phyloP scores from a whole-genome alignment of 2,329 filamentous ascomycete species.

The Setomelanomma holmii region DNA sequence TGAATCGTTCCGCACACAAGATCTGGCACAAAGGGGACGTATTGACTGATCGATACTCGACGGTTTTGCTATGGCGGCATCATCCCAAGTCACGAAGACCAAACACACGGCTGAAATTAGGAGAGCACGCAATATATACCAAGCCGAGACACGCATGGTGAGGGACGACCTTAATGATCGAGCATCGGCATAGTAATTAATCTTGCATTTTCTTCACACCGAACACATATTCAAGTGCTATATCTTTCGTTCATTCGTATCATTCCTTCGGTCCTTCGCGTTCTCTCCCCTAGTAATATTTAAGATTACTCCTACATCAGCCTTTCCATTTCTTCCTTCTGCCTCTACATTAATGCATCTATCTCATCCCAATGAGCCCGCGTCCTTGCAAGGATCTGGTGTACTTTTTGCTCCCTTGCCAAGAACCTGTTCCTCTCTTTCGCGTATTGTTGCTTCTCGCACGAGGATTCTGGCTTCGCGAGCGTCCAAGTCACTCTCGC shows the following conservation, averaged over 20 bases:
- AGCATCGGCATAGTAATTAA: no score
- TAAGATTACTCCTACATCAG: neutral
- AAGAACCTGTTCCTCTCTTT: neutral
- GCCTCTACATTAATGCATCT: conserved; percentile 5
- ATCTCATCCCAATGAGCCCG: conserved; percentile 9
- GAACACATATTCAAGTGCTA: neutral
- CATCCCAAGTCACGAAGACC: no score
- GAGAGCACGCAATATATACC: no score
- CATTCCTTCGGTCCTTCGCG: neutral
- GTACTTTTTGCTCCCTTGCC: neutral
- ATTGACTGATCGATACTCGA: no score
- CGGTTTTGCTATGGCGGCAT: no score
- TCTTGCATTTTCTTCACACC: no score
- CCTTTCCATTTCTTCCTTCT: conserved; percentile 3
- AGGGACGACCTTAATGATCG: no score
- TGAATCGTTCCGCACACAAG: no score
- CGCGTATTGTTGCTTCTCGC: neutral
- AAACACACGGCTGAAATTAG: no score
- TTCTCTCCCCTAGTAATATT: neutral
- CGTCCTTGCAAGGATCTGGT: neutral
- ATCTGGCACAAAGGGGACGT: no score
- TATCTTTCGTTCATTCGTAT: neutral
- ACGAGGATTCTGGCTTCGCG: neutral
- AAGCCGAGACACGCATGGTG: no score
- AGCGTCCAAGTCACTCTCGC: neutral